Evolutionary conservation across 176 grass and related monocot species (phyloP).

Genomic region (Puccinellia tenuiflora): DNA sequence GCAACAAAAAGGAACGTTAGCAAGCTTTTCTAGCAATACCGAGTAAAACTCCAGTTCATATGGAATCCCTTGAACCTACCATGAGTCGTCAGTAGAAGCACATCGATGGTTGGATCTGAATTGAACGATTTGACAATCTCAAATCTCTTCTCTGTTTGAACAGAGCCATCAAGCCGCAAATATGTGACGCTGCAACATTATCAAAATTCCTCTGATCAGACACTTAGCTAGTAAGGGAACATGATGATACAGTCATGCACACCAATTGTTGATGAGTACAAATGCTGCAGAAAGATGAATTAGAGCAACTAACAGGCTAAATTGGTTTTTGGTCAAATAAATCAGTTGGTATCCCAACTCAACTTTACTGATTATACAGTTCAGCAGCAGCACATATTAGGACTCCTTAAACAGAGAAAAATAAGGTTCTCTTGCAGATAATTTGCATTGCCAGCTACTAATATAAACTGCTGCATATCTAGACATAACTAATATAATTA

Average conservation of each 20-base stretch:
- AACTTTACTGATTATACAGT: background rate
- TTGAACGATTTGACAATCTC: slow-evolving; percentile 98
- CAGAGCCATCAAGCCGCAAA: slow-evolving; percentile 90
- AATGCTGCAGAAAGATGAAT: background rate
- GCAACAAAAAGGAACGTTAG: slow-evolving; percentile 31
- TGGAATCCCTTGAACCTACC: slow-evolving; percentile 42
- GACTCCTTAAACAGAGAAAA: background rate
- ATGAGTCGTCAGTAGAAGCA: slow-evolving; percentile 80
- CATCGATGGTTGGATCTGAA: slow-evolving; percentile 98
- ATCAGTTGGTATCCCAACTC: background rate
- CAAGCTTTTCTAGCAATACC: slow-evolving; percentile 21
- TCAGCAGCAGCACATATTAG: background rate
- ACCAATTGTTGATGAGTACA: background rate
- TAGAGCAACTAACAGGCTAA: background rate
- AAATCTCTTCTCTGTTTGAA: slow-evolving; percentile 93
- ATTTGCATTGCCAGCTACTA: slow-evolving; percentile 5
- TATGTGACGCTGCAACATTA: slow-evolving; percentile 66
- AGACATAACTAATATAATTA: background rate
- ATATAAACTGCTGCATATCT: background rate
- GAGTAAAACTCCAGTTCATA: slow-evolving; percentile 8
- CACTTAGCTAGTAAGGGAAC: background rate
- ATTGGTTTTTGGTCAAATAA: background rate
- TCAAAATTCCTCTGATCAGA: slow-evolving; percentile 16
- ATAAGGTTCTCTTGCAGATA: background rate
- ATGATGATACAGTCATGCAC: background rate